Base-by-base conservation (phyloP, 805 yeast genomes). In the Barnettozyma siamensis region DNA sequence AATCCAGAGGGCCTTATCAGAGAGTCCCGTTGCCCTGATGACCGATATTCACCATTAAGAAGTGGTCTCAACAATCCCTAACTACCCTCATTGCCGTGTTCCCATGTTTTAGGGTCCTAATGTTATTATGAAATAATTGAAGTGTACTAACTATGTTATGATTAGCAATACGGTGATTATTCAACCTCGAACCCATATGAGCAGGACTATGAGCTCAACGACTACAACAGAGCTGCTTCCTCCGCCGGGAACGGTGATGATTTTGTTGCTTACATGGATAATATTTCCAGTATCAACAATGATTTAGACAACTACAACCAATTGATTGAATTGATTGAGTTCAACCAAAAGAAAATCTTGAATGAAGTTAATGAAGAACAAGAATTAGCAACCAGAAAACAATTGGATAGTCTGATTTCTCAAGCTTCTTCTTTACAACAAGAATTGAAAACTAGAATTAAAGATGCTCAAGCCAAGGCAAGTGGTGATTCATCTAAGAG, bases 401-500 rank as follows among this genome's bases (percentile, higher is more conserved):
- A 86, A 63, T 73, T 93, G 45, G 96, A 89, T 58, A 70, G 76
- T 45, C 71, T 86, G 44, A 80, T 81, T 38, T 69, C 83, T 37
- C 94, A 88, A 60, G 86, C 95, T 4, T 75, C 85, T 33, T 76
- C 85, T 40, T 72, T 88, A 54, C 95, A 91, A 58, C 72, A 74
- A 48, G 72, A 75, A 42, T 77, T 93, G 60, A 89, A 87, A 65
- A 64, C 70, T 46, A 75, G 87, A 57, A 82, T 93, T 62, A 86
- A 87, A 63, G 67, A 73, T 46, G 80, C 86, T 40, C 95, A 87
- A 64, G 74, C 80, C 47, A 71, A 72, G 39, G 83, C 86, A 31
- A 75, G 75, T 35, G 73, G 71, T 38, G 96, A 88, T 67, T 67
- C 77, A 35, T 85, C 93, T 55, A 88, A 87, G 64, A 78, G 79